A percentile compares a stretch with the other conserved stretches of the same genome.
Conservation (phyloP, 192 early-diverging fungal genomes). For the Paraglomus brasilianum region DNA sequence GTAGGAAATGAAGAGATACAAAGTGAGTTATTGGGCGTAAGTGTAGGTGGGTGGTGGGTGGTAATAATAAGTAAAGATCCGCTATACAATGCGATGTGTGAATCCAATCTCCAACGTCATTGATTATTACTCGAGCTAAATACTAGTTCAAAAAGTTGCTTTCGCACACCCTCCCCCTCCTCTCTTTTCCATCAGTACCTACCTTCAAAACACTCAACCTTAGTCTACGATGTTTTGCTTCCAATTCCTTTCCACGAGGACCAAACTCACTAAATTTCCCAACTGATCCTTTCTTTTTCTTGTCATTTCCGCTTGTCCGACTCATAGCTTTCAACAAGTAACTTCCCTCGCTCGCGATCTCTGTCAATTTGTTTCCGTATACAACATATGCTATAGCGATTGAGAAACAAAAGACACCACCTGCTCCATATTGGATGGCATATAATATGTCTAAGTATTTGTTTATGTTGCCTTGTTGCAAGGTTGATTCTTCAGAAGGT, state of each 20-base stretch:
- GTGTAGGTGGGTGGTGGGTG: too few species aligned
- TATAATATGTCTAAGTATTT: neutral
- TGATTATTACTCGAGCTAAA: neutral
- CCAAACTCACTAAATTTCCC: neutral
- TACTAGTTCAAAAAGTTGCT: too few species aligned
- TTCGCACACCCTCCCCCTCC: too few species aligned
- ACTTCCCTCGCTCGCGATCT: slow-evolving; percentile 16
- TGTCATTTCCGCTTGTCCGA: neutral
- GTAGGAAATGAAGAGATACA: neutral
- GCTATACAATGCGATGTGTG: too few species aligned
- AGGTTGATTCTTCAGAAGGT: neutral
- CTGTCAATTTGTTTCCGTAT: slow-evolving; percentile 10
- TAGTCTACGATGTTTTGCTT: slow-evolving; percentile 2
- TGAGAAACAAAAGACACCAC: neutral
- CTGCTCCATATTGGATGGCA: neutral
- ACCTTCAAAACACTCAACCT: neutral
- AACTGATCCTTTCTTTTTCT: neutral
- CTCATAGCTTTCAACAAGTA: slow-evolving; percentile 15
- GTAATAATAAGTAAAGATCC: too few species aligned
- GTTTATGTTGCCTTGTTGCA: neutral
- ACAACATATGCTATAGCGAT: neutral
- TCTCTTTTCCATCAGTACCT: neutral
- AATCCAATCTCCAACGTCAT: neutral
- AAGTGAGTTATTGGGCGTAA: too few species aligned
- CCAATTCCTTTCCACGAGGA: neutral